Conservation (phyloP, 441 rosid species). For the Syzygium syzygioides region DNA sequence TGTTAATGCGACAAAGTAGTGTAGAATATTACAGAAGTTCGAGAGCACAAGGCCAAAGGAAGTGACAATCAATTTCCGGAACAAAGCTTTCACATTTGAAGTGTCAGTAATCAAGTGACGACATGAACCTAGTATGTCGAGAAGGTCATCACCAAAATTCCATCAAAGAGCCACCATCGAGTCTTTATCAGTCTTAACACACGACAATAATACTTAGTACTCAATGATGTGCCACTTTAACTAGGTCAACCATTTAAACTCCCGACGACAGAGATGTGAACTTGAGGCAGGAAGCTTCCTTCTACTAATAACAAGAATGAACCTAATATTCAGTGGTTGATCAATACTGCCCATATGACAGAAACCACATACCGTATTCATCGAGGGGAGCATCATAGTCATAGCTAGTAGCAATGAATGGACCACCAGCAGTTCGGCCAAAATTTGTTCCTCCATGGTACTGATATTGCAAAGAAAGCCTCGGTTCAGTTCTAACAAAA, state of each 20-base stretch:
- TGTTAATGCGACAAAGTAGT: not conserved
- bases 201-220: not conserved
- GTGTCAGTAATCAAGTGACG: not conserved
- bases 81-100: not conserved
- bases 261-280: not conserved
- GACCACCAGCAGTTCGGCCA: conserved; percentile 99
- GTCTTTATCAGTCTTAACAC: not conserved
- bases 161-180: not conserved
- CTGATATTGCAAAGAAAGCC: conserved; percentile 30
- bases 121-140: not conserved
- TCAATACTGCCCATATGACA: not conserved
- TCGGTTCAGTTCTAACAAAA: not conserved
- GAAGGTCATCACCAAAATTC: not conserved
- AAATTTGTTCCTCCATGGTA: conserved; percentile 99
- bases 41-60: not conserved
- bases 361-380: conserved; percentile 66
- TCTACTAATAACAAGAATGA: not conserved
- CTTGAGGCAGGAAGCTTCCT: not conserved
- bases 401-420: conserved; percentile 94
- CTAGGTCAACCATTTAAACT: not conserved
- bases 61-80: not conserved
- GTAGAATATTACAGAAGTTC: not conserved
- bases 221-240: not conserved
- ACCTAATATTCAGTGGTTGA: not conserved
- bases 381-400: conserved; percentile 98